phyloP scores from a whole-genome alignment of 768 basidiomycete species.

The Pseudohyphozyma bogoriensis region DNA sequence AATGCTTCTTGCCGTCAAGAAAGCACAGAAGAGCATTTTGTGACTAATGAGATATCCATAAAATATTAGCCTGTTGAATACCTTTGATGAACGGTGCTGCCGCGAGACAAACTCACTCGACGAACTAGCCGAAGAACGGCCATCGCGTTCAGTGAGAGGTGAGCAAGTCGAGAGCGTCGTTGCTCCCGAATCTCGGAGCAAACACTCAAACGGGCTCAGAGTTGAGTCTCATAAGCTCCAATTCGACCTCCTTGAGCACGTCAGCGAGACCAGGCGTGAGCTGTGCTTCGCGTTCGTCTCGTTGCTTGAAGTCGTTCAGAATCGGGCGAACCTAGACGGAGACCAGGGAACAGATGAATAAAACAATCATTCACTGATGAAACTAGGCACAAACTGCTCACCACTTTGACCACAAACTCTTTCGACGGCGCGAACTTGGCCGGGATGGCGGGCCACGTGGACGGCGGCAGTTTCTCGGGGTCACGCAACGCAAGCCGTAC shows the following conservation, averaged over 20 bases:
- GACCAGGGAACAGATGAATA: constrained; percentile 4
- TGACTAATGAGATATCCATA: too few relatives aligned
- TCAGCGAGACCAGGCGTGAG: neutral
- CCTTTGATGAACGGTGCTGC: too few relatives aligned
- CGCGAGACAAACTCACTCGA: too few relatives aligned
- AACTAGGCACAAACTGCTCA: neutral
- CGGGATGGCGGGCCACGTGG: neutral
- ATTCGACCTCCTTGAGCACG: neutral
- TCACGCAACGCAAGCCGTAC: constrained; percentile 3
- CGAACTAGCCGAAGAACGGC: too few relatives aligned
- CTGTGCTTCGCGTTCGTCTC: neutral
- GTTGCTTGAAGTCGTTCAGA: neutral
- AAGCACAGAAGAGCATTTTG: too few relatives aligned
- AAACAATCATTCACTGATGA: neutral
- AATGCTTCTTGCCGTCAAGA: too few relatives aligned
- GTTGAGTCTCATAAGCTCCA: neutral
- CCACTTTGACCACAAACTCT: neutral
- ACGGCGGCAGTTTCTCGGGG: neutral
- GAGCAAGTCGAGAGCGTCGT: too few relatives aligned
- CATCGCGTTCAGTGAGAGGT: too few relatives aligned
- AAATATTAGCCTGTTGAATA: too few relatives aligned
- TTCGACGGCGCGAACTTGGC: neutral
- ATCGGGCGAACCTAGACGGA: constrained; percentile 6
- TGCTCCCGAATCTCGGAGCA: too few relatives aligned
- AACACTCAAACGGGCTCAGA: too few relatives aligned